Percentiles rank a stretch among this genome's conserved stretches.
These are phyloP conservation scores for Heterobasidion occidentale DNA, from an alignment of 1,284 basidiomycete species.

Conservation along the genomic window DNA sequence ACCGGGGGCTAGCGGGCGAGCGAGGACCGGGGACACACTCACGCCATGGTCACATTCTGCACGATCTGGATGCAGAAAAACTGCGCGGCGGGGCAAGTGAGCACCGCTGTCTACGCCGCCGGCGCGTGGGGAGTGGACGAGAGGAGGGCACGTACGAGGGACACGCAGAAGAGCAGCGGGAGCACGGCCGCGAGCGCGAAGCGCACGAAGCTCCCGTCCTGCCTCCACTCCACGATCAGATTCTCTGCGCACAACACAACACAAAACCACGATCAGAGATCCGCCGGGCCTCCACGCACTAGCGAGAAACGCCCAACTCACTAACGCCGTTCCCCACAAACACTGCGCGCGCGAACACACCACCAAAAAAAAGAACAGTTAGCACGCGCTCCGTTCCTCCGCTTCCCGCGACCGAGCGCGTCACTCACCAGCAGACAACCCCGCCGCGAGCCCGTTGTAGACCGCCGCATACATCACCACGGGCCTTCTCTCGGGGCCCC, in stretches of 20 bases:
- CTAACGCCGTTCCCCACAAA: slow-evolving; percentile 30
- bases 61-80: slow-evolving; percentile 30
- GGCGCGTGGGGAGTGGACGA: neutral
- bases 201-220: slow-evolving; percentile 36
- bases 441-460: slow-evolving; percentile 37
- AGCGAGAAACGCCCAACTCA: slow-evolving; percentile 1
- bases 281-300: neutral
- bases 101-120: slow-evolving; percentile 6
- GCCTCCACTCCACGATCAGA: slow-evolving; percentile 34
- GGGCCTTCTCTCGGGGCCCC: slow-evolving; percentile 22
- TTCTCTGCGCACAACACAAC: slow-evolving; percentile 13
- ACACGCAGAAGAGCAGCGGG: slow-evolving; percentile 37
- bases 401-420: neutral
- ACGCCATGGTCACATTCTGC: slow-evolving; percentile 29
- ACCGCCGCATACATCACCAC: slow-evolving; percentile 36
- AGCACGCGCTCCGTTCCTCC: neutral
- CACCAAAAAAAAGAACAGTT: neutral
- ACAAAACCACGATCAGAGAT: neutral
- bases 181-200: slow-evolving; percentile 33
- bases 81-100: slow-evolving; percentile 8
- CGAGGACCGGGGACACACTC: neutral
- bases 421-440: slow-evolving; percentile 25
- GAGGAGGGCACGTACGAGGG: slow-evolving; percentile 19
- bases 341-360: no score
- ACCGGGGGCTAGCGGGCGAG: neutral